Evolutionary conservation across 257 asterid species (phyloP), one percentile per base, ranked within the genome.

Genomic region (Knoxia roxburghii): DNA sequence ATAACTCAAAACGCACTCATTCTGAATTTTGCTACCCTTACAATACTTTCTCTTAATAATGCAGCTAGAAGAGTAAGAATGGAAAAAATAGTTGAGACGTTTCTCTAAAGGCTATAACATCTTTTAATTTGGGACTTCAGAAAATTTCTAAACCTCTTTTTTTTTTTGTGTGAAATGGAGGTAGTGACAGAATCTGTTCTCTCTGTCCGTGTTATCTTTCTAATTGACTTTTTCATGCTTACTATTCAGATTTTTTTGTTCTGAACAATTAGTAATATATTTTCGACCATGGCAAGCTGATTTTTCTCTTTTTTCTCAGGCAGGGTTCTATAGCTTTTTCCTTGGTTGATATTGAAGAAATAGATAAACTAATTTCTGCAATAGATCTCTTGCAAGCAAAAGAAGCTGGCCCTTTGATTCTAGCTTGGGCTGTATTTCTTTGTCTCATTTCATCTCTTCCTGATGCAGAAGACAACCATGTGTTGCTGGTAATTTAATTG

Each of bases 381-480:
- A 73, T 90, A 57, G 79, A 81, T 81, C 79, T 79, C 60, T 77
- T 84, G 60, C 87, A 88, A 72, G 83, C 80, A 56, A 90, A 81
- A 77, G 97, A 90, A 81, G 82, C 83, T 11, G 99, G 99, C 30
- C 97, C 92, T 37, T 74, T 93, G 78, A 77, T 90, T 75, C 95
- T 90, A 55, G 88, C 97, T 60, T 93, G 99, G 99, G 97, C 97
- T 23, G 89, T 85, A 57, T 90, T 93, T 81, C 91, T 90, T 68
- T 87, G 96, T 82, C 96, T 93, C 61, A 68, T 88, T 69, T 86
- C 87, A 58, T 84, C 96, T 68, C 97, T 93, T 71, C 95, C 99
- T 41, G 90, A 71, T 46, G 86, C 78, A 80, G 95, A 87, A 78
- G 85, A 80, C 73, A 84, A 74, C 68, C 73, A 60, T 73, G 67